These are phyloP conservation scores for Pleodorina starrii DNA, from an alignment of 139 green algal genomes.

Conservation along the genomic window DNA sequence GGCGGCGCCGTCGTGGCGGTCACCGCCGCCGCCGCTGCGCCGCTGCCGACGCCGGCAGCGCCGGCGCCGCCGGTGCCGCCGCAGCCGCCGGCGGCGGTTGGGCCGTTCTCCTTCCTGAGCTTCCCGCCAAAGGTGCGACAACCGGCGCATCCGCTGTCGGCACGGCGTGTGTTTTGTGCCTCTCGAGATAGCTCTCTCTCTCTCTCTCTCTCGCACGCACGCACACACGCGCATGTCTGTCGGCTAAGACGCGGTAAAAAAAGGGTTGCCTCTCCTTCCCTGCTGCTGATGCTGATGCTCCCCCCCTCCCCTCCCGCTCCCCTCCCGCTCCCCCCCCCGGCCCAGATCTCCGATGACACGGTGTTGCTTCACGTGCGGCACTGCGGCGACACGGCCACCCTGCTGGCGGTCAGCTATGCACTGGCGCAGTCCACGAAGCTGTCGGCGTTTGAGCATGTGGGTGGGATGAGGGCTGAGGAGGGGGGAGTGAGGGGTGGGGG, in stretches of 20 bases:
- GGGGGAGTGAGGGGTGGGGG: background rate
- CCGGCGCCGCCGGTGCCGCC: background rate
- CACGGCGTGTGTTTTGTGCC: too few species aligned
- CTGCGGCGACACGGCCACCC: constrained; percentile 56
- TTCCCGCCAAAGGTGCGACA: constrained; percentile 12
- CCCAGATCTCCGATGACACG: constrained; percentile 67
- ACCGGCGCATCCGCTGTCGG: too few species aligned
- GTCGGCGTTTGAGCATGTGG: constrained; percentile 20
- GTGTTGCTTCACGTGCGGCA: constrained; percentile 69
- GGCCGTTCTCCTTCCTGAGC: constrained; percentile 14
- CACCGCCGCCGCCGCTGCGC: background rate
- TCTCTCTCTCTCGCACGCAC: too few species aligned
- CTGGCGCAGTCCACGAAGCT: constrained; percentile 86
- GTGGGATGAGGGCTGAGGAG: background rate
- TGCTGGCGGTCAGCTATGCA: constrained; percentile 73
- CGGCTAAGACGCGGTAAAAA: too few species aligned
- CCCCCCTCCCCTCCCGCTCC: background rate
- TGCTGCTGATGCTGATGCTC: too few species aligned
- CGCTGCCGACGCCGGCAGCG: background rate
- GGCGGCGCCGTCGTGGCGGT: background rate
- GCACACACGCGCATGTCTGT: too few species aligned
- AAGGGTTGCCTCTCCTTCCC: too few species aligned
- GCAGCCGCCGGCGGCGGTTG: background rate
- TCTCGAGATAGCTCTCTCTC: too few species aligned
- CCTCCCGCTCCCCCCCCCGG: background rate